Base-by-base conservation (phyloP, 495 filamentous ascomycete species). In the Alectoria sarmentosa region DNA sequence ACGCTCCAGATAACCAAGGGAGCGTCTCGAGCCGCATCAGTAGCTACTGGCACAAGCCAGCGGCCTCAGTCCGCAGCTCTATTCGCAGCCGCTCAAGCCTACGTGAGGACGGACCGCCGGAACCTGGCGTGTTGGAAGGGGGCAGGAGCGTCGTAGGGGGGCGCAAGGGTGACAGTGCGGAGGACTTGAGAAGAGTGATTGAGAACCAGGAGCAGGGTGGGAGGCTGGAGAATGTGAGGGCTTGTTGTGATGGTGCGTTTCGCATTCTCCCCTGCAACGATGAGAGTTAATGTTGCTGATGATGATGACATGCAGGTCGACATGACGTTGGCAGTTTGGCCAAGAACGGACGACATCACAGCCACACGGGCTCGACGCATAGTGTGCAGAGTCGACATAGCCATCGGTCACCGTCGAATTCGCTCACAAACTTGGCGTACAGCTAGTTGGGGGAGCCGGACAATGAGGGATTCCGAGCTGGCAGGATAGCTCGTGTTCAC, bases 231-330 rank as follows among this genome's bases (percentile, higher is more conserved):
- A 96, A 98, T 72, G 94, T 98, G 58, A 82, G 94, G 73, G 92
- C 92, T 61, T 98, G 94, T 77, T 98, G 94, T 75, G 94, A 97
- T 84, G 94, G 91, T 93, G 78, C 80, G 86, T 78, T 2, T n/a
- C n/a, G n/a, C n/a, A n/a, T n/a, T n/a, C n/a, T n/a, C n/a, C n/a
- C n/a, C n/a, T n/a, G n/a, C n/a, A n/a, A n/a, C n/a, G n/a, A n/a
- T n/a, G n/a, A n/a, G n/a, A n/a, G n/a, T n/a, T n/a, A n/a, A n/a
- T n/a, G 10, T 10, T 48, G 44, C 44, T 48, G n/a, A 48, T n/a
- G n/a, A n/a, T n/a, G n/a, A n/a, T n/a, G n/a, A n/a, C n/a, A n/a
- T n/a, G 9, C 59, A 92, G 89, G 91, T 67, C 92, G 90, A 79
- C 87, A 90, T 70, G 86, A 89, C 38, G 80, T 83, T 49, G 73